Conservation (phyloP, 2,329 filamentous ascomycete species). For the Penicillium sp. region DNA sequence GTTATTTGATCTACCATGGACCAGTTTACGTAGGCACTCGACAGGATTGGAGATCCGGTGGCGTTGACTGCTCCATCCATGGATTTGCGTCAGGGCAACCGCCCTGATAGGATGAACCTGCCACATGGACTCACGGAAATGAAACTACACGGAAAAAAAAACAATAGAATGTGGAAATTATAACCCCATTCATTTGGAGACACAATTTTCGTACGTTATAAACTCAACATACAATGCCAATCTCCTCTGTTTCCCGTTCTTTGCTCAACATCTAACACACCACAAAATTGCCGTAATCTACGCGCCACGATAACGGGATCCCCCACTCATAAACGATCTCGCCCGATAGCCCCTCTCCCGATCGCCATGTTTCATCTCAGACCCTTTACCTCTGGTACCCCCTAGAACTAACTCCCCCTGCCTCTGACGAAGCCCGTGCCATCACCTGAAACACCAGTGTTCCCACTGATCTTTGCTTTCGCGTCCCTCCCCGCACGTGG, state of each 20-base stretch:
- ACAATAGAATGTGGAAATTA: no score
- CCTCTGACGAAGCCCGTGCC: neutral
- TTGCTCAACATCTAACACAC: neutral
- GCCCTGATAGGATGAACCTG: conserved; percentile 1
- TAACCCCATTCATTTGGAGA: no score
- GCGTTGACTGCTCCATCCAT: neutral
- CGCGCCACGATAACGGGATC: neutral
- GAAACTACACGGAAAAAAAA: neutral
- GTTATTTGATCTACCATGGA: conserved; percentile 1
- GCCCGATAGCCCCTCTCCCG: neutral
- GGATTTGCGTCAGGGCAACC: conserved; percentile 4
- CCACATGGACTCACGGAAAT: neutral
- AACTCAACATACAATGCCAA: neutral
- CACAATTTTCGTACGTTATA: no score
- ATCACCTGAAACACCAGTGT: neutral
- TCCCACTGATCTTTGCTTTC: neutral
- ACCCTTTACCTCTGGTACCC: neutral
- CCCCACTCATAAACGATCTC: neutral
- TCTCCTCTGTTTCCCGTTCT: no score
- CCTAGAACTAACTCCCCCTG: neutral
- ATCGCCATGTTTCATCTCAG: neutral
- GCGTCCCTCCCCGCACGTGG: neutral
- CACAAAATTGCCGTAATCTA: neutral
- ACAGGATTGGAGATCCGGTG: conserved; percentile 8
- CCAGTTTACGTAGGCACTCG: neutral